Evolutionary conservation across 768 basidiomycete genomes (phyloP).

Genomic region (Podaxis mareebaensis): DNA sequence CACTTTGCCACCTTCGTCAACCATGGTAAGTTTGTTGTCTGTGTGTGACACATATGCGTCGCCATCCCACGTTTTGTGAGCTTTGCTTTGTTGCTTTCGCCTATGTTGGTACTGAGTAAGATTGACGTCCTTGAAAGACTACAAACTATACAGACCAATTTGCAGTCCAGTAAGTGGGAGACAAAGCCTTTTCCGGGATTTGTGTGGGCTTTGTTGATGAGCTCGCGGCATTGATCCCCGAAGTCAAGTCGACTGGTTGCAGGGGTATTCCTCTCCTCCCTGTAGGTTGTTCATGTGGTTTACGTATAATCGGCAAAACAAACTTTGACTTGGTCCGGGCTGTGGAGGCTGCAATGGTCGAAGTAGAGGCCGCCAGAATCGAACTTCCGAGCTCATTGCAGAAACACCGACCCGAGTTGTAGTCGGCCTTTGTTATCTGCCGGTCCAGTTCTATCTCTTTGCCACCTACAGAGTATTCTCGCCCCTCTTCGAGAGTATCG

Average conservation of each 20-base stretch:
- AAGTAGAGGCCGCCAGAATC: slow-evolving; percentile 7
- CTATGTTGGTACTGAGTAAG: slow-evolving; percentile 34
- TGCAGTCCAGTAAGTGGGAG: slow-evolving; percentile 55
- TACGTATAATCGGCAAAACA: slow-evolving; percentile 22
- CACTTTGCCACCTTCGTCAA: slow-evolving; percentile 74
- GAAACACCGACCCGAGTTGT: slow-evolving; percentile 66
- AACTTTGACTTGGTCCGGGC: slow-evolving; percentile 27
- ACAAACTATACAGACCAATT: slow-evolving; percentile 52
- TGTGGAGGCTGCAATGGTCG: slow-evolving; percentile 23
- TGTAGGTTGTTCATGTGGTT: neutral
- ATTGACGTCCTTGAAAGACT: neutral
- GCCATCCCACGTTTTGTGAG: slow-evolving; percentile 88
- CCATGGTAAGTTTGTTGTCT: slow-evolving; percentile 54
- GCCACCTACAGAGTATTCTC: slow-evolving; percentile 39
- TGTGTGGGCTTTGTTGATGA: slow-evolving; percentile 14
- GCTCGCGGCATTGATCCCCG: slow-evolving; percentile 3
- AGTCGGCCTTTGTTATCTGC: slow-evolving; percentile 53
- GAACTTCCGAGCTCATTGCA: slow-evolving; percentile 27
- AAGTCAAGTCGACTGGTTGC: slow-evolving; percentile 7
- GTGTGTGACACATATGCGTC: slow-evolving; percentile 61
- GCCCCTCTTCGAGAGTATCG: slow-evolving; percentile 40
- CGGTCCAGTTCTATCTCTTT: slow-evolving; percentile 72
- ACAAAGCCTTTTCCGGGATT: slow-evolving; percentile 25
- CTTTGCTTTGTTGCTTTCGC: slow-evolving; percentile 72
- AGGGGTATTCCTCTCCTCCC: slow-evolving; percentile 11